Conservation (phyloP, 495 filamentous ascomycete species). For the Chaetomidium leptoderma region DNA sequence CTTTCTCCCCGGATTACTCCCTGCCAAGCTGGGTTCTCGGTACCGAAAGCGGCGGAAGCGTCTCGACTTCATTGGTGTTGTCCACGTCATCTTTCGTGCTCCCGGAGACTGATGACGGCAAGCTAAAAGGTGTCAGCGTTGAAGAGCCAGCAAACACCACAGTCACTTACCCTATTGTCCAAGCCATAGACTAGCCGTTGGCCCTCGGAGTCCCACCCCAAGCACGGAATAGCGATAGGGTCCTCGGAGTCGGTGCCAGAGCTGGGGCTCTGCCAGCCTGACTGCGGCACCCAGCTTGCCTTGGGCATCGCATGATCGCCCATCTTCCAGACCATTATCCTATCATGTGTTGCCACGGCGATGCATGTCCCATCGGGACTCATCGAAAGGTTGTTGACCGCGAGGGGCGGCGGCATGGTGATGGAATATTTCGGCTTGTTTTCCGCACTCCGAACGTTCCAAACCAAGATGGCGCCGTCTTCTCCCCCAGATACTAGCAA, state of each 20-base stretch:
- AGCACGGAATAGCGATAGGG: constrained; percentile 47
- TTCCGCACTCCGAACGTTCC: constrained; percentile 57
- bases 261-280: constrained; percentile 50
- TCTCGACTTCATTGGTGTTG: not conserved
- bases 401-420: constrained; percentile 46
- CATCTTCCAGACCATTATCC: constrained; percentile 67
- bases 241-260: constrained; percentile 43
- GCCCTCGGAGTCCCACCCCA: constrained; percentile 74
- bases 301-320: constrained; percentile 61
- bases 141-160: not conserved
- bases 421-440: constrained; percentile 55
- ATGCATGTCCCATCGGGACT: constrained; percentile 69
- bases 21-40: not conserved
- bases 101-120: constrained; percentile 47
- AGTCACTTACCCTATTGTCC: constrained; percentile 26
- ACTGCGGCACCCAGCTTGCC: constrained; percentile 54
- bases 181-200: constrained; percentile 66
- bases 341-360: constrained; percentile 61
- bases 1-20: not conserved
- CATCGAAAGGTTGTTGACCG: constrained; percentile 61
- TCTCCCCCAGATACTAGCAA: constrained; percentile 51
- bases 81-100: constrained; percentile 7
- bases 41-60: not conserved
- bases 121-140: constrained; percentile 4
- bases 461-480: constrained; percentile 65